A percentile compares a stretch with the other conserved stretches of the same genome.
Evolutionary conservation across 2,329 filamentous ascomycete species (phyloP).

Genomic region (Aspergillus floridensis): DNA sequence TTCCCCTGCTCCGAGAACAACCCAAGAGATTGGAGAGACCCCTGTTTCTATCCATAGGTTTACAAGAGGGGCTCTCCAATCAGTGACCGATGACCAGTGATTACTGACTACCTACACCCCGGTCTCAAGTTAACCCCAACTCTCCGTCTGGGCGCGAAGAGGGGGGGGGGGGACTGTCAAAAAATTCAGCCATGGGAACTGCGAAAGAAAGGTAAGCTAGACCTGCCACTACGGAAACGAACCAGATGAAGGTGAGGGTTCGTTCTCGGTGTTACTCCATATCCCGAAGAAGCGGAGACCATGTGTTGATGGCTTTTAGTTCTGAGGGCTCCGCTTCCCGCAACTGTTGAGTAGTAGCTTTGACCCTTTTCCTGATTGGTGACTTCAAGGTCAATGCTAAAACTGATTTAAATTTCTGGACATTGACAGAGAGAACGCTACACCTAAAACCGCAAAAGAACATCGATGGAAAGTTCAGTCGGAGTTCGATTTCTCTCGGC

Average conservation of each 20-base stretch:
- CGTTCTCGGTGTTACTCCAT: not conserved
- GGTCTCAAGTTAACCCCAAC: too few species aligned
- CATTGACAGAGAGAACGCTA: constrained; percentile 1
- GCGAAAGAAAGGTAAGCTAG: not conserved
- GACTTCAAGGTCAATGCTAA: not conserved
- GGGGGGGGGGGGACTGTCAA: not conserved
- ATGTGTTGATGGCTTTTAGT: not conserved
- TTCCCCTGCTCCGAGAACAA: not conserved
- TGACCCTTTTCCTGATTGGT: not conserved
- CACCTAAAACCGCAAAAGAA: constrained; percentile 17
- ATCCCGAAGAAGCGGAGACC: not conserved
- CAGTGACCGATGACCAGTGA: not conserved
- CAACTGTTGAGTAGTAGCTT: not conserved
- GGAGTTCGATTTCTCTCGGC: constrained; percentile 9
- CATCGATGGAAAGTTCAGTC: constrained; percentile 7
- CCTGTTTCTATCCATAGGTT: too few species aligned
- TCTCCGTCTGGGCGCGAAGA: too few species aligned
- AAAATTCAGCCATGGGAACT: not conserved
- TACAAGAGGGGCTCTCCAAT: too few species aligned
- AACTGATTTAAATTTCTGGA: not conserved
- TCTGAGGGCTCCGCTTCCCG: too few species aligned
- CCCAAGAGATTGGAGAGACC: not conserved
- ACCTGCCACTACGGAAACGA: not conserved
- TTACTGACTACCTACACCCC: too few species aligned
- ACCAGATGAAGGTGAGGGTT: not conserved